A percentile compares a stretch with the other conserved stretches of the same genome.
These are phyloP conservation scores for Russula foetens DNA, from an alignment of 768 basidiomycete genomes.

Conservation along the genomic window DNA sequence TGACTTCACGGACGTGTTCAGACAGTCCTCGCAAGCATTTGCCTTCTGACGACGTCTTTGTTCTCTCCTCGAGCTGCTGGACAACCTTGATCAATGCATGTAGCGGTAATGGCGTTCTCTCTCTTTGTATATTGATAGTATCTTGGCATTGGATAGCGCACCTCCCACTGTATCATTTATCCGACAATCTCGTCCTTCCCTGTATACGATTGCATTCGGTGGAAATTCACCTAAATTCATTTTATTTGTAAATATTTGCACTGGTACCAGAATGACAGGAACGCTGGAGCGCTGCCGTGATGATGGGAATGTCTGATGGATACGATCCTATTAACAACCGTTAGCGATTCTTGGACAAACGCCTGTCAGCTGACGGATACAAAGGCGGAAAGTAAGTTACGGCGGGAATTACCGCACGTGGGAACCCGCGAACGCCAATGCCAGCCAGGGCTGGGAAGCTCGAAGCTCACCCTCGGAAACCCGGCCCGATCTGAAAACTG, in stretches of 20 bases:
- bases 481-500: neutral
- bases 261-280: constrained; percentile 4
- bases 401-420: constrained; percentile 1
- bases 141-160: constrained; percentile 13
- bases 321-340: neutral
- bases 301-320: constrained; percentile 5
- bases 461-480: neutral
- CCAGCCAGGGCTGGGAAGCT: constrained; percentile 1
- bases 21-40: neutral
- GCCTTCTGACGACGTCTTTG: constrained; percentile 6
- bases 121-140: constrained; percentile 15
- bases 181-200: neutral
- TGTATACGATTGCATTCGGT: constrained; percentile 13
- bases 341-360: constrained; percentile 5
- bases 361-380: constrained; percentile 6
- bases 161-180: constrained; percentile 18
- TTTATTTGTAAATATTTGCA: constrained; percentile 21
- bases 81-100: constrained; percentile 8
- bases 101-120: constrained; percentile 15
- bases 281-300: neutral
- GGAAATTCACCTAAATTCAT: neutral
- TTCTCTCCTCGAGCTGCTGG: neutral
- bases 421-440: neutral
- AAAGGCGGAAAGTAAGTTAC: neutral
- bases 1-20: constrained; percentile 8